Evolutionary conservation across 441 rosid species (phyloP).

Genomic region (Daphne laureola): DNA sequence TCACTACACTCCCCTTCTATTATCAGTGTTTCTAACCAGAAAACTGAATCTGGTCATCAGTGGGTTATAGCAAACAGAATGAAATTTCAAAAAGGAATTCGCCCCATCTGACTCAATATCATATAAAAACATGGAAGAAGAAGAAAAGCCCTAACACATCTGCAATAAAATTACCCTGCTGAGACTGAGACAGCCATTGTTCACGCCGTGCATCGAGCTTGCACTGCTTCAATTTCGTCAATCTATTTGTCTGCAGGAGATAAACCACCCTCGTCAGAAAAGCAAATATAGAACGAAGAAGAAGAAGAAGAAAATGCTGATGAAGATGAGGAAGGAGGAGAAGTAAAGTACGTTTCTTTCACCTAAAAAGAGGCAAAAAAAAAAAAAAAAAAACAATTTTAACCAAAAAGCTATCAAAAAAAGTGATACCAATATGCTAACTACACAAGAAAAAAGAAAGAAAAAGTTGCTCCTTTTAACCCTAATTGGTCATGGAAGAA

Average conservation of each 20-base stretch:
- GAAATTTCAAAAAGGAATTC: not conserved
- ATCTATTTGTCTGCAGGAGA: slow-evolving; percentile 29
- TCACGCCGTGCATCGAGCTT: slow-evolving; percentile 51
- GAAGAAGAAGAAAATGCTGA: no score
- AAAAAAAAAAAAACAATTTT: not conserved
- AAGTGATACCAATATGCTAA: no score
- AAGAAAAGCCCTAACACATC: slow-evolving; percentile 11
- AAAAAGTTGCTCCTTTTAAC: not conserved
- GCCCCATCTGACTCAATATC: not conserved
- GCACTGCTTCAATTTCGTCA: slow-evolving; percentile 39
- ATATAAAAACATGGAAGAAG: no score
- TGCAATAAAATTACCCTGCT: no score
- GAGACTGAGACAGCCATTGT: slow-evolving; percentile 43
- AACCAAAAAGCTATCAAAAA: not conserved
- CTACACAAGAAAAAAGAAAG: not conserved
- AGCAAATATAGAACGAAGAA: no score
- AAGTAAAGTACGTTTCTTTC: no score
- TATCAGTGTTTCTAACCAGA: no score
- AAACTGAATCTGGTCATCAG: no score
- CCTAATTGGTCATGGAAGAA: not conserved
- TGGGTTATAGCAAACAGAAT: not conserved
- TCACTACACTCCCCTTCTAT: no score
- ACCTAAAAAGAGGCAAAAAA: not conserved
- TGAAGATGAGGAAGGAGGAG: no score
- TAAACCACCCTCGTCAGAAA: not conserved